Conservation (phyloP, 2,329 filamentous ascomycete species). For the Neurospora sp. region DNA sequence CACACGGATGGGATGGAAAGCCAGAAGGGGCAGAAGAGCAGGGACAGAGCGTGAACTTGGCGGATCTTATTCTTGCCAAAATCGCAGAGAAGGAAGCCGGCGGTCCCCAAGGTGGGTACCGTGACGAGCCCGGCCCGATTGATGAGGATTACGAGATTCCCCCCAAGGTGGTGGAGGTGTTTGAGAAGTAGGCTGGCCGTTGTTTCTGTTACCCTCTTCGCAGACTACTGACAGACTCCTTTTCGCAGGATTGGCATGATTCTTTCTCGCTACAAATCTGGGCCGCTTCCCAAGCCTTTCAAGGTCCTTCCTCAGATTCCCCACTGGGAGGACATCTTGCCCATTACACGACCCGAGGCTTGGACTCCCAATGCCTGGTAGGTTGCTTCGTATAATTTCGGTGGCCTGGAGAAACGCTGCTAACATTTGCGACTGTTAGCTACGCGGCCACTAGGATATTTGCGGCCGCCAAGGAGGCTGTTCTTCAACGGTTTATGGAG, state of each 20-base stretch:
- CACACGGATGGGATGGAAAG: conserved; percentile 47
- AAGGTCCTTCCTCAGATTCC: conserved; percentile 91
- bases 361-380: conserved; percentile 54
- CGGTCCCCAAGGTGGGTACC: conserved; percentile 5
- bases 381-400: background rate
- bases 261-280: conserved; percentile 85
- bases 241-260: conserved; percentile 64
- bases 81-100: conserved; percentile 80
- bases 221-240: conserved; percentile 11
- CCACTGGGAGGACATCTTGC: conserved; percentile 61
- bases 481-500: conserved; percentile 77
- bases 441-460: conserved; percentile 91
- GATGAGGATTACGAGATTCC: conserved; percentile 82
- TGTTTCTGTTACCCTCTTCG: conserved; percentile 6
- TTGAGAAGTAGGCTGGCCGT: conserved; percentile 58
- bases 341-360: conserved; percentile 14
- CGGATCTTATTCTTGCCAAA: conserved; percentile 87
- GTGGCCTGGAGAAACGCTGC: background rate
- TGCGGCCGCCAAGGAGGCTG: conserved; percentile 68
- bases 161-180: conserved; percentile 87
- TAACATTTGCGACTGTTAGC: conserved; percentile 26
- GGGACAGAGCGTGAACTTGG: conserved; percentile 63
- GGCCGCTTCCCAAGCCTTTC: conserved; percentile 95
- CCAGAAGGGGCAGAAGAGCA: conserved; percentile 31
- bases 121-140: conserved; percentile 27